phyloP scores from a whole-genome alignment of 805 yeast genomes.

The Saccharomycopsis sp. region DNA sequence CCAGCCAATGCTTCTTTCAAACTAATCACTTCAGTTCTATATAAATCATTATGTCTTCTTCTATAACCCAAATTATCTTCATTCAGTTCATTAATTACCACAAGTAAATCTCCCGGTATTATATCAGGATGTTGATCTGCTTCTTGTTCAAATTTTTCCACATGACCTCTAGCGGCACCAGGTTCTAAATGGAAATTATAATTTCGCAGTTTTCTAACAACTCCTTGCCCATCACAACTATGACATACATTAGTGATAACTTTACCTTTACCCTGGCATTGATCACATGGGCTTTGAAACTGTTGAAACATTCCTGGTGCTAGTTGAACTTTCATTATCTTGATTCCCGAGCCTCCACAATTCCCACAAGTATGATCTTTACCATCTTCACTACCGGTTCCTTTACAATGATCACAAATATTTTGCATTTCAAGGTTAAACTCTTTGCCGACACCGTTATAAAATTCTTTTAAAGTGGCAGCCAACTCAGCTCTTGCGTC shows the following conservation, averaged over 20 bases:
- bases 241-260: constrained; percentile 57
- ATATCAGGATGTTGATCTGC: constrained; percentile 81
- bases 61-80: constrained; percentile 73
- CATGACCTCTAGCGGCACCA: constrained; percentile 60
- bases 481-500: constrained; percentile 51
- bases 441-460: constrained; percentile 56
- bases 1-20: constrained; percentile 70
- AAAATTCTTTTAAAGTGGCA: constrained; percentile 59
- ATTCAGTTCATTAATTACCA: constrained; percentile 51
- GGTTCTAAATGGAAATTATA: constrained; percentile 59
- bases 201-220: constrained; percentile 45
- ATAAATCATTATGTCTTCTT: constrained; percentile 66
- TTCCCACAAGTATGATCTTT: constrained; percentile 51
- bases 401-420: constrained; percentile 70
- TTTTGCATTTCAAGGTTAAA: constrained; percentile 64
- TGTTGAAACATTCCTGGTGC: constrained; percentile 91
- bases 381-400: constrained; percentile 82
- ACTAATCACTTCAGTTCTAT: constrained; percentile 72
- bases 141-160: constrained; percentile 59
- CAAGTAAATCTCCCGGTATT: constrained; percentile 70
- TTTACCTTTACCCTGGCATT: constrained; percentile 74
- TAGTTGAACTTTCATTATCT: constrained; percentile 59
- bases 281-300: constrained; percentile 70
- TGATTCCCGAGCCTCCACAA: constrained; percentile 74
- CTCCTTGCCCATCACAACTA: constrained; percentile 65